Evolutionary conservation across 192 early-diverging fungal genomes (phyloP), one percentile per base, ranked within the genome.

Genomic region (Rhizoclosmatium sp.): DNA sequence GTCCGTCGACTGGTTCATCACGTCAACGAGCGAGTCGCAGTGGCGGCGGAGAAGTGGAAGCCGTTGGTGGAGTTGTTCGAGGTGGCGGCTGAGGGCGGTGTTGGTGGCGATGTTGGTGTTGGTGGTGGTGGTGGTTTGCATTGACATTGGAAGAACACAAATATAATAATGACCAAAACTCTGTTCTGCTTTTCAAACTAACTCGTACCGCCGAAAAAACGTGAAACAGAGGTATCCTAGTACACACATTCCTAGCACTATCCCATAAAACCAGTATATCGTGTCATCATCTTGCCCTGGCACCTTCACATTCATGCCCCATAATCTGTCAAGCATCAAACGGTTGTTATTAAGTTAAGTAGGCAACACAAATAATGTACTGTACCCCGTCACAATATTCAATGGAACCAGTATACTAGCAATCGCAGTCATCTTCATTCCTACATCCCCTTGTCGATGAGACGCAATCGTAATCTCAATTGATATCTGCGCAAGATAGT

Each of bases 401-500:
- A 97, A 82, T 16, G 96, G 97, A 41, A 97, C 88, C 23, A 99
- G 81, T 47, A 99, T 93, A 45, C 91, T 92, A 0, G 95, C 97
- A 68, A 98, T 66, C 3, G 93, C 93, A 1, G 95, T 96, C 80
- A 99, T 88, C 70, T 93, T 92, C 68, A 93, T 92, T 41, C 97
- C 92, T 0, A 94, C 94, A 54, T 93, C 92, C 60, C 94, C 95
- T 7, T 94, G 97, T 23, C 88, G 78, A 83, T 96, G 94, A 45
- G 91, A 83, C 9, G 85, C 82, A 23, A 82, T 76, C 4, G 86
- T 87, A 74, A 93, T 82, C 47, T 92, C 92, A 21, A 96, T 88
- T 16, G 90, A 89, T 71, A 95, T 89, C 78, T 91, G 92, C n/a
- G 93, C 94, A 67, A 95, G 84, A 69, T 94, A 94, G 69, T 96